Evolutionary conservation across 164 flowering plant genomes (phyloP).

Genomic region (Vitis labrusca): DNA sequence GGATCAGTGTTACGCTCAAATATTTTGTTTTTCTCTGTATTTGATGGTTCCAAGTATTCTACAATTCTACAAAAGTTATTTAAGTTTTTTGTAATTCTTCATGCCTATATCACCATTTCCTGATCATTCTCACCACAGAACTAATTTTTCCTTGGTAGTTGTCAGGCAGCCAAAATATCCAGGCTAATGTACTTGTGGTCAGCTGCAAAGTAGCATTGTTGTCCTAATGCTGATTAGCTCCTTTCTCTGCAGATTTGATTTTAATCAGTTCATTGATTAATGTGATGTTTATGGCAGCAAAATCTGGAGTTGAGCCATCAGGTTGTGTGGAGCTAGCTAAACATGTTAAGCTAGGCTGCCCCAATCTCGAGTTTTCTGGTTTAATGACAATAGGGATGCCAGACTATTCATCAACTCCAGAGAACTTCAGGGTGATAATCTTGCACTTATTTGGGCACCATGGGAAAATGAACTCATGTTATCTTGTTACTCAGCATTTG

Average conservation of each 20-base stretch:
- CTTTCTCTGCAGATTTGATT: neutral
- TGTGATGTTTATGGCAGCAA: constrained; percentile 51
- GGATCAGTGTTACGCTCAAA: too few species aligned
- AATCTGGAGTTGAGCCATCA: constrained; percentile 83
- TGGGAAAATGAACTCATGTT: neutral
- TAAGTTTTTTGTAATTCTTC: too few species aligned
- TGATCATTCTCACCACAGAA: too few species aligned
- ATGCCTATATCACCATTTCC: too few species aligned
- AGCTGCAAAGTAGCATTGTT: too few species aligned
- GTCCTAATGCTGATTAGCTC: too few species aligned
- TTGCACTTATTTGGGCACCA: neutral
- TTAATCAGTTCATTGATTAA: neutral
- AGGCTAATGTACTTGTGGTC: too few species aligned
- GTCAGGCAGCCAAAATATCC: too few species aligned
- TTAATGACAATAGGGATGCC: constrained; percentile 96
- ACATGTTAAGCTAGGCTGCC: constrained; percentile 65
- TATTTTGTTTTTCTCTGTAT: too few species aligned
- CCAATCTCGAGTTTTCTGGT: constrained; percentile 84
- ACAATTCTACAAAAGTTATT: too few species aligned
- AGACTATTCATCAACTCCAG: constrained; percentile 92
- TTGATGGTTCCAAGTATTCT: too few species aligned
- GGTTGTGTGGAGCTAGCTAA: constrained; percentile 69
- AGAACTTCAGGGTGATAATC: constrained; percentile 71
- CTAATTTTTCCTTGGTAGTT: too few species aligned
- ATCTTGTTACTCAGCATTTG: neutral